These are phyloP conservation scores for Lodderomyces jiufengensis DNA, from an alignment of 1,139 yeast genomes.

Conservation along the genomic window DNA sequence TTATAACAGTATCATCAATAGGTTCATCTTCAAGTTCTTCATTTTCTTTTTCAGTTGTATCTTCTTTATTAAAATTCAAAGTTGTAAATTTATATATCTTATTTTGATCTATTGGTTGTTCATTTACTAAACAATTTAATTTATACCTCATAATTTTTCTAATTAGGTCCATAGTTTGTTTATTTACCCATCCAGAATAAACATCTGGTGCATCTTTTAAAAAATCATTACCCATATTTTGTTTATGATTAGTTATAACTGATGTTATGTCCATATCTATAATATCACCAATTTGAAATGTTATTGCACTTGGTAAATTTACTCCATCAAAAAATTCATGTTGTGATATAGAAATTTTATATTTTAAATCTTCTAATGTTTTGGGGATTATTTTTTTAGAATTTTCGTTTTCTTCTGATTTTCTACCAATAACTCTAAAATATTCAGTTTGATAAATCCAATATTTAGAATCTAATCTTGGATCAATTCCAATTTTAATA, in stretches of 20 bases:
- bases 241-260: slow-evolving; percentile 38
- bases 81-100: slow-evolving; percentile 44
- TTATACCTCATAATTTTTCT: slow-evolving; percentile 74
- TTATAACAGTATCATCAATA: not conserved
- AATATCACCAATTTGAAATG: slow-evolving; percentile 81
- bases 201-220: slow-evolving; percentile 41
- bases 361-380: slow-evolving; percentile 8
- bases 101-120: slow-evolving; percentile 35
- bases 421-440: slow-evolving; percentile 54
- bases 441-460: slow-evolving; percentile 82
- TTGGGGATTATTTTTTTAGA: slow-evolving; percentile 6
- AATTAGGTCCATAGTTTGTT: slow-evolving; percentile 57
- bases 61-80: slow-evolving; percentile 34
- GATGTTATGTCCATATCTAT: slow-evolving; percentile 59
- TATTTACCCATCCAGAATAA: slow-evolving; percentile 75
- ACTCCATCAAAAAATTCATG: slow-evolving; percentile 71
- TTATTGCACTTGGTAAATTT: slow-evolving; percentile 61
- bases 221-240: slow-evolving; percentile 35
- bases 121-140: slow-evolving; percentile 50
- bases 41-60: slow-evolving; percentile 20
- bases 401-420: slow-evolving; percentile 15
- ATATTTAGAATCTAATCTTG: slow-evolving; percentile 50
- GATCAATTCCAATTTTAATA: slow-evolving; percentile 76
- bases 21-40: slow-evolving; percentile 14
- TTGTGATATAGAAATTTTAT: slow-evolving; percentile 34